These are phyloP conservation scores for Herpetomonas samuelpessoai DNA, from an alignment of 208 protist genomes.

Conservation along the genomic window DNA sequence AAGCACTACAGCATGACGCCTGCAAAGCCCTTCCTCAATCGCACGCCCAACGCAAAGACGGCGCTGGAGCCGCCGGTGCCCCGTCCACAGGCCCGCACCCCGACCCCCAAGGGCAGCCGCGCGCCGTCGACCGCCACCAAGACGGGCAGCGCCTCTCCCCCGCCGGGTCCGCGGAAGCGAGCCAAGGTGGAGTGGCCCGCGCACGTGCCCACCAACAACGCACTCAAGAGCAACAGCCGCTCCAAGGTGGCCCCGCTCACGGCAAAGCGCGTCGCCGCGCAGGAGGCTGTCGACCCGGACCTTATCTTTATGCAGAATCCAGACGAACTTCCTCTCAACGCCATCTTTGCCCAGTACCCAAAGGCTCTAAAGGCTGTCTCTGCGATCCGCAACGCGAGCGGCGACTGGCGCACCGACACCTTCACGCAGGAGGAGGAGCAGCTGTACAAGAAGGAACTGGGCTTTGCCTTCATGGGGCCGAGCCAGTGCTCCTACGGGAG, in stretches of 20 bases:
- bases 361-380: conserved; percentile 70
- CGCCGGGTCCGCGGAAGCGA: conserved; percentile 21
- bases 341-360: conserved; percentile 72
- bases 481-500: conserved; percentile 65
- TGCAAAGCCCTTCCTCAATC: conserved; percentile 21
- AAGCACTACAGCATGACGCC: conserved; percentile 31
- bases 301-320: conserved; percentile 78
- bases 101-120: conserved; percentile 22
- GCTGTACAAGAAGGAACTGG: conserved; percentile 79
- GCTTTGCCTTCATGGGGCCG: conserved; percentile 51
- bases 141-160: conserved; percentile 8
- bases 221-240: conserved; percentile 78
- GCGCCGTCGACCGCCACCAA: conserved; percentile 15
- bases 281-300: conserved; percentile 80
- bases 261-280: conserved; percentile 63
- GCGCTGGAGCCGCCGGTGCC: conserved; percentile 15
- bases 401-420: conserved; percentile 80
- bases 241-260: conserved; percentile 80
- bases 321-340: conserved; percentile 67
- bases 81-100: conserved; percentile 31
- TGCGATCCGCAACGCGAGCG: conserved; percentile 66
- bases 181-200: conserved; percentile 66
- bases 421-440: conserved; percentile 79
- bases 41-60: conserved; percentile 21
- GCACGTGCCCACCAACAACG: conserved; percentile 67